Conservation (phyloP, 148 eudicot species). For the Rhododendron ferrugineum region DNA sequence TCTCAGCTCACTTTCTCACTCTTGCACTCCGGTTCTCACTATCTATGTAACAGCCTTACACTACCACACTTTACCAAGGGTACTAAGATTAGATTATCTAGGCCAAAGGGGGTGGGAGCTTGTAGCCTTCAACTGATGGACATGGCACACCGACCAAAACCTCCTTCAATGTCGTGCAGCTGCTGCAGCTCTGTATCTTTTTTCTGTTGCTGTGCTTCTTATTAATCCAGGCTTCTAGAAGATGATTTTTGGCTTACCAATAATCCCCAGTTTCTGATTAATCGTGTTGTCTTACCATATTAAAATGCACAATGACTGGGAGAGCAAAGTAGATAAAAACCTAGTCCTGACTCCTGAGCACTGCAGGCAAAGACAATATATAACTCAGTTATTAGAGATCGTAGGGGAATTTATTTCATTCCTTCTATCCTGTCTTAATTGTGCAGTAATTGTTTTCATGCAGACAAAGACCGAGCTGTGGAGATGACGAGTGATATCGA, state of each 20-base stretch:
- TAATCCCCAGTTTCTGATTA: not conserved
- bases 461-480: slow-evolving; percentile 8
- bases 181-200: not conserved
- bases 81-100: too few relatives aligned
- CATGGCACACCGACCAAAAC: not conserved
- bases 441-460: not conserved
- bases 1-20: not conserved
- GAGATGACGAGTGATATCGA: slow-evolving; percentile 14
- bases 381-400: not conserved
- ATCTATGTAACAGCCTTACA: not conserved
- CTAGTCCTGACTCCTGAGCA: not conserved
- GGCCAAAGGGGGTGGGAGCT: not conserved
- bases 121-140: not conserved
- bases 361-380: not conserved
- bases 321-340: not conserved
- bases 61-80: not conserved
- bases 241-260: not conserved
- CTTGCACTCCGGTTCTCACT: not conserved
- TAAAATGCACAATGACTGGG: too few relatives aligned
- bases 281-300: not conserved
- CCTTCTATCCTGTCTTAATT: not conserved
- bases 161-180: not conserved
- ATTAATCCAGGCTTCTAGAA: not conserved
- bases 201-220: not conserved
- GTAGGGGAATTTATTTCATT: not conserved